These are phyloP conservation scores for Tripidium arundinaceum DNA, from an alignment of 202 grass and related monocot genomes.

Conservation along the genomic window DNA sequence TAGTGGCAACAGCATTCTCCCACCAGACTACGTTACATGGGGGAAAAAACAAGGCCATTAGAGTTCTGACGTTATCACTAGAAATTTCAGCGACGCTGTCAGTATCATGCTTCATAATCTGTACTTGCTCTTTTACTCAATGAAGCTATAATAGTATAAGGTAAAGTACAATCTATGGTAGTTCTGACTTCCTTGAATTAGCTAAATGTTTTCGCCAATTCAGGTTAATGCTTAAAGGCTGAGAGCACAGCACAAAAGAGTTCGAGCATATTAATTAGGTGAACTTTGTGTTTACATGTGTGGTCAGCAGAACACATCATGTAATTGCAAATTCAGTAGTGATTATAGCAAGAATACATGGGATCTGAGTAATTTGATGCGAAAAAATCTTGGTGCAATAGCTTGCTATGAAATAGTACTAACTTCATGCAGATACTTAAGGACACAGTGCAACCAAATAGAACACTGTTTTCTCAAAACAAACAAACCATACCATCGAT, in stretches of 20 bases:
- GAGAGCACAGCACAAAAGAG: not conserved
- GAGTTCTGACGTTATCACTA: not conserved
- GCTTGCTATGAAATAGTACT: not conserved
- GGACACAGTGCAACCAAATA: not conserved
- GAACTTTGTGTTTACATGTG: not conserved
- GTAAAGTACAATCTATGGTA: not conserved
- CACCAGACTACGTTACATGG: constrained; percentile 42
- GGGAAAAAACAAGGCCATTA: not conserved
- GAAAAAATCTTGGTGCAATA: not conserved
- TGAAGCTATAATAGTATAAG: not conserved
- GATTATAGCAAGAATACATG: no score
- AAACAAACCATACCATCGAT: constrained; percentile 51
- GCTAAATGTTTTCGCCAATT: not conserved
- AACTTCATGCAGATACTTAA: not conserved
- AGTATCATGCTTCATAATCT: not conserved
- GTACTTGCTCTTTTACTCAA: not conserved
- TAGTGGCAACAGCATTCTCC: constrained; percentile 67
- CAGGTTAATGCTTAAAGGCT: not conserved
- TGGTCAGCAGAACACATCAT: not conserved
- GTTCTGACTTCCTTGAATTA: not conserved
- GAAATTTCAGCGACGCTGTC: not conserved
- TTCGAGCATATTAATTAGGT: not conserved
- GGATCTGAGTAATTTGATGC: not conserved
- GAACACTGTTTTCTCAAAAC: not conserved
- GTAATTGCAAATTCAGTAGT: no score